These are phyloP conservation scores for Solanum sejunctum DNA, from an alignment of 257 asterid genomes.

Conservation along the genomic window DNA sequence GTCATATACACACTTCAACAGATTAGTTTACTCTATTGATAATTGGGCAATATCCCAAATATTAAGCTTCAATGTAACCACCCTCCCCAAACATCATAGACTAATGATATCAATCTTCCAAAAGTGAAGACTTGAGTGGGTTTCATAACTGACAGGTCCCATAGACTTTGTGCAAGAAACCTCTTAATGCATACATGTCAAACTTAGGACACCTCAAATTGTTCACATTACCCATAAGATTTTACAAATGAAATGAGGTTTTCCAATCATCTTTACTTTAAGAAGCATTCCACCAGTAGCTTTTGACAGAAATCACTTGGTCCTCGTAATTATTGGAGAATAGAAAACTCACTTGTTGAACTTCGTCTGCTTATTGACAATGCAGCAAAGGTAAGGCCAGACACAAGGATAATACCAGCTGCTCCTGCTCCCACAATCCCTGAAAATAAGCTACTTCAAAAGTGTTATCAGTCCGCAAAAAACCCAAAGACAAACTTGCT, in stretches of 20 bases:
- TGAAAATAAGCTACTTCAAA: constrained; percentile 56
- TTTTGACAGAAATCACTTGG: not conserved
- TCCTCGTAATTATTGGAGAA: not conserved
- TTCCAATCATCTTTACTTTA: not conserved
- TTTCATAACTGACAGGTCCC: not conserved
- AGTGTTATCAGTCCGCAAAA: constrained; percentile 47
- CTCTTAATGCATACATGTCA: not conserved
- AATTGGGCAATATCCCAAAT: not conserved
- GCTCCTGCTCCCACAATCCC: constrained; percentile 75
- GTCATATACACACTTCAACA: not conserved
- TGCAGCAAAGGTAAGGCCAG: constrained; percentile 67
- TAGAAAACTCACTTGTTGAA: constrained; percentile 43
- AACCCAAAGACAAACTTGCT: not conserved
- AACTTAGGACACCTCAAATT: not conserved
- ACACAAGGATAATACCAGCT: constrained; percentile 61
- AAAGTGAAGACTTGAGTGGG: not conserved
- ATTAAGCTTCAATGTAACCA: not conserved
- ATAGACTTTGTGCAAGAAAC: not conserved
- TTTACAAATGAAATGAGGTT: not conserved
- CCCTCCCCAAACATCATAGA: not conserved
- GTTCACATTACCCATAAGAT: not conserved
- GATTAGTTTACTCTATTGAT: not conserved
- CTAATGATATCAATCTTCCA: not conserved
- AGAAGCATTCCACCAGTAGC: not conserved
- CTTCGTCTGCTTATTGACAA: constrained; percentile 46